phyloP scores from a whole-genome alignment of 139 green algal genomes.

The Chlorella sorokiniana region DNA sequence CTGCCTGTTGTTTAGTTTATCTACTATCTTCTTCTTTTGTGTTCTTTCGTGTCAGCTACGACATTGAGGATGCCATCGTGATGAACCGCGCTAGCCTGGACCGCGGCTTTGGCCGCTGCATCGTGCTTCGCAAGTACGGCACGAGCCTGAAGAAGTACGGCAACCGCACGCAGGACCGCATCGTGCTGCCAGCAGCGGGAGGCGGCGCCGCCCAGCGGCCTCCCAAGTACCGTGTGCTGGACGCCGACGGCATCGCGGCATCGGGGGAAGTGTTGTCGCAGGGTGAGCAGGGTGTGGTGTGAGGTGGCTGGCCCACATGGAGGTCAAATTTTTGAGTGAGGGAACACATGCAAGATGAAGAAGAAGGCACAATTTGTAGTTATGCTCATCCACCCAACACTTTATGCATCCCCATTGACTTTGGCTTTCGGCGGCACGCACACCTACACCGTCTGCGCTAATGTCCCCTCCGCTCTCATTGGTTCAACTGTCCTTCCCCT shows the following conservation, averaged over 20 bases:
- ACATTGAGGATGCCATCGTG: constrained; percentile 98
- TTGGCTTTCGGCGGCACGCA: too few species aligned
- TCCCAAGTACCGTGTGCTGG: constrained; percentile 70
- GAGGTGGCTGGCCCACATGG: not conserved
- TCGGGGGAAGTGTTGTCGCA: constrained; percentile 83
- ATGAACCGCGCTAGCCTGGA: constrained; percentile 98
- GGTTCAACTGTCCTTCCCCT: too few species aligned
- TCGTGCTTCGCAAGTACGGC: constrained; percentile 89
- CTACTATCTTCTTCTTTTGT: not conserved
- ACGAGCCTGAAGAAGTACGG: constrained; percentile 85
- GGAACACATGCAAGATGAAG: too few species aligned
- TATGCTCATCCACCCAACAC: too few species aligned
- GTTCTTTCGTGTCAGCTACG: constrained; percentile 54
- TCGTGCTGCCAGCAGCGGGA: not conserved
- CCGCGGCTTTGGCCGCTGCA: constrained; percentile 96
- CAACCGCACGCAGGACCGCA: constrained; percentile 77
- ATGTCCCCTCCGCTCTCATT: too few species aligned
- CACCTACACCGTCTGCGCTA: too few species aligned
- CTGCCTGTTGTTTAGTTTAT: not conserved
- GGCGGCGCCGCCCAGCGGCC: not conserved
- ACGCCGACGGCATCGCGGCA: constrained; percentile 86
- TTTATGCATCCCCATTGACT: too few species aligned
- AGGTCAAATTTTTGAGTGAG: too few species aligned
- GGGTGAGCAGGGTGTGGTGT: constrained; percentile 36
- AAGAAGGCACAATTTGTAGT: too few species aligned